A percentile compares a stretch with the other conserved stretches of the same genome.
Conservation (phyloP, 352 stramenopile species). For the Pythium utonaiense region DNA sequence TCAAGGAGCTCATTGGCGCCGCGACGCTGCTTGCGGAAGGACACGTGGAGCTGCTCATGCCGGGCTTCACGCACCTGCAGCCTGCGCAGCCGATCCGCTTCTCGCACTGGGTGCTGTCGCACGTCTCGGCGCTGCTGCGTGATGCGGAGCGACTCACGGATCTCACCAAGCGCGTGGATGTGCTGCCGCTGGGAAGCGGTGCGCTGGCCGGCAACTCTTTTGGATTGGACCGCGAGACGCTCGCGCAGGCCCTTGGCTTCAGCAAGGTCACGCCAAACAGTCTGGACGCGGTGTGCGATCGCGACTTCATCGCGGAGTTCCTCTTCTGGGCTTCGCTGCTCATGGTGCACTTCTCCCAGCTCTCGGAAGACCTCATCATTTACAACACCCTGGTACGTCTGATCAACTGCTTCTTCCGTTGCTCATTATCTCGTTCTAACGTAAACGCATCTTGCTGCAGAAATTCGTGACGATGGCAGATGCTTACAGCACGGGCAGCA, state of each 20-base stretch:
- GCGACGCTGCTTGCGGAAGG: constrained; percentile 86
- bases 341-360: constrained; percentile 96
- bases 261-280: constrained; percentile 93
- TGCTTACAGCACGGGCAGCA: constrained; percentile 97
- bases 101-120: constrained; percentile 97
- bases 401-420: neutral
- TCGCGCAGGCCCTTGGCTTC: constrained; percentile 95
- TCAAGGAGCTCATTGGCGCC: constrained; percentile 91
- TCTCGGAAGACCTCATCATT: constrained; percentile 99
- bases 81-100: constrained; percentile 97
- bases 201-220: constrained; percentile 98
- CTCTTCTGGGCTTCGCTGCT: constrained; percentile 96
- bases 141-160: constrained; percentile 94
- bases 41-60: constrained; percentile 96
- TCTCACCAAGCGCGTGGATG: constrained; percentile 93
- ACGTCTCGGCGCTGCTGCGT: constrained; percentile 91
- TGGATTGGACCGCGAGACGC: constrained; percentile 92
- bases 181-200: constrained; percentile 95
- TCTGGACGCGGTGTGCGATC: constrained; percentile 97
- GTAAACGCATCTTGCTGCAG: constrained; percentile 10
- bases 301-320: constrained; percentile 99
- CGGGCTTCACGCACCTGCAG: constrained; percentile 98
- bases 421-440: neutral
- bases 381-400: constrained; percentile 86
- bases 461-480: constrained; percentile 96